Percentiles rank a stretch among this genome's conserved stretches.
Evolutionary conservation across 2,329 filamentous ascomycete species (phyloP).

Genomic region (Daldinia sp.): DNA sequence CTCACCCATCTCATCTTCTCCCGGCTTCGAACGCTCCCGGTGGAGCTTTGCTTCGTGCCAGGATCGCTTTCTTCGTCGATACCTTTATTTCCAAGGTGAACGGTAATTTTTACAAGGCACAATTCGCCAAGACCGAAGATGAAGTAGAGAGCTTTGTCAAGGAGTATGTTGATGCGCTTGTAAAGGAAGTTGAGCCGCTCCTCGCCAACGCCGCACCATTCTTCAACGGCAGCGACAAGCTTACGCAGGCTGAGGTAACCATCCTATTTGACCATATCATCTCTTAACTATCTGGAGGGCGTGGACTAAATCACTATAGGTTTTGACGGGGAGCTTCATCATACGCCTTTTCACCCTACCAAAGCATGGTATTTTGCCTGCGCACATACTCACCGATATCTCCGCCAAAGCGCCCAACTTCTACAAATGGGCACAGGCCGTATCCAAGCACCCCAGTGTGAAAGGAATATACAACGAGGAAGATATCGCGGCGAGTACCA

Average conservation of each 20-base stretch:
- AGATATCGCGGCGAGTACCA: constrained; percentile 51
- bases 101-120: constrained; percentile 28
- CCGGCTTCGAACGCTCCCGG: constrained; percentile 61
- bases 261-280: background rate
- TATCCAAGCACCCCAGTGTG: constrained; percentile 71
- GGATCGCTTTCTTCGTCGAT: constrained; percentile 76
- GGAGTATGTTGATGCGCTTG: constrained; percentile 62
- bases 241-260: constrained; percentile 78
- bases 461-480: constrained; percentile 68
- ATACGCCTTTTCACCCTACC: constrained; percentile 64
- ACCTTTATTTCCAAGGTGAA: constrained; percentile 71
- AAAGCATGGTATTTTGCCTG: constrained; percentile 63
- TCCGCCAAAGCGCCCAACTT: constrained; percentile 69
- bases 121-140: constrained; percentile 54
- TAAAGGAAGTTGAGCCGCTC: constrained; percentile 78
- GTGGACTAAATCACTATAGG: constrained; percentile 51
- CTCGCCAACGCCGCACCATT: constrained; percentile 65
- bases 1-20: constrained; percentile 72
- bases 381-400: constrained; percentile 56
- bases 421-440: constrained; percentile 70
- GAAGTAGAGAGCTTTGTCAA: constrained; percentile 59
- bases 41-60: constrained; percentile 69
- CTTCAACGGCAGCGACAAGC: constrained; percentile 68
- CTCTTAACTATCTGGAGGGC: background rate
- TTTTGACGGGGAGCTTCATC: constrained; percentile 71